Evolutionary conservation across 345 rosid genomes (phyloP).

Genomic region (Melastoma malabathricum): DNA sequence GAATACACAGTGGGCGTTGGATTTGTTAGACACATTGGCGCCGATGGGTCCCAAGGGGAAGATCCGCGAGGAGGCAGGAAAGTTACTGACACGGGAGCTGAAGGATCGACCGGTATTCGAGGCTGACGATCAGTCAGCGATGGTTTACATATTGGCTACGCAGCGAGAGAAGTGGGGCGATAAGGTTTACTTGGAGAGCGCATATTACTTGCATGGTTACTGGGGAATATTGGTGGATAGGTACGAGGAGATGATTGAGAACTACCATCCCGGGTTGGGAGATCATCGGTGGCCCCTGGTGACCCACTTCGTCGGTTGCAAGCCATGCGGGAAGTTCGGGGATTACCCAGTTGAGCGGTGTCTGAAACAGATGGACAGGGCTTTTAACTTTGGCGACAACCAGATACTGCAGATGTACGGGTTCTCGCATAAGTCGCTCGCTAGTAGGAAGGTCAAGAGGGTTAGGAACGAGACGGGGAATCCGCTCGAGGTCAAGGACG

Average conservation of each 20-base stretch:
- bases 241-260: constrained; percentile 57
- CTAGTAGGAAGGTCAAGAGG: constrained; percentile 30
- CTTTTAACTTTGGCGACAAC: constrained; percentile 49
- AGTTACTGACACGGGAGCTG: constrained; percentile 36
- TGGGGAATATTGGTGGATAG: constrained; percentile 56
- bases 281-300: constrained; percentile 57
- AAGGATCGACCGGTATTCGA: constrained; percentile 45
- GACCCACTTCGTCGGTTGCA: constrained; percentile 56
- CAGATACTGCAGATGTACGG: constrained; percentile 50
- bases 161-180: constrained; percentile 43
- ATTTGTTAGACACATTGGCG: constrained; percentile 38
- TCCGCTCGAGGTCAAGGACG: constrained; percentile 27
- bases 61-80: constrained; percentile 49
- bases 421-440: constrained; percentile 24
- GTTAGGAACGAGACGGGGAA: constrained; percentile 28
- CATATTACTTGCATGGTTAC: constrained; percentile 46
- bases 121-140: constrained; percentile 56
- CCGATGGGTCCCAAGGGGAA: constrained; percentile 56
- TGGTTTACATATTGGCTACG: constrained; percentile 40
- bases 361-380: constrained; percentile 56
- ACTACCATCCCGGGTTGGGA: constrained; percentile 46
- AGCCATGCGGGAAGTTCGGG: constrained; percentile 56
- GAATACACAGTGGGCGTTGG: constrained; percentile 42
- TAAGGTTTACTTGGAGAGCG: constrained; percentile 40
- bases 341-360: constrained; percentile 52